Conservation (phyloP, 768 basidiomycete genomes). For the Filobasidium floriforme region DNA sequence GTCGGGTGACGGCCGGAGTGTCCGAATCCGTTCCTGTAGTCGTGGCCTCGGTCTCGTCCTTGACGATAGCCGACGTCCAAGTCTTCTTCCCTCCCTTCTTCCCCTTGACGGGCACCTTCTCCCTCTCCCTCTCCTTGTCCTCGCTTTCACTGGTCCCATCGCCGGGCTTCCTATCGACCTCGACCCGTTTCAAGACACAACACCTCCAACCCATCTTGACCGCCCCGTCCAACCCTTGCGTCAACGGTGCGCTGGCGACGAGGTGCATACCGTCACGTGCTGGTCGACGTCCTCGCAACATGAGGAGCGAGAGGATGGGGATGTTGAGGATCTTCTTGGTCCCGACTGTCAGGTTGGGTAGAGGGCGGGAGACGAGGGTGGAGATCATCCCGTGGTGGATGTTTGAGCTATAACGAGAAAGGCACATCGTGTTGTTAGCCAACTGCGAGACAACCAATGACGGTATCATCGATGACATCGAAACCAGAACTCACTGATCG, state of each 20-base stretch:
- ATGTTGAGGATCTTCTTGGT: constrained; percentile 38
- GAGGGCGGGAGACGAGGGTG: constrained; percentile 24
- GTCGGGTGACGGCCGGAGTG: not conserved
- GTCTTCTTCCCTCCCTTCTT: constrained; percentile 9
- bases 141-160: constrained; percentile 14
- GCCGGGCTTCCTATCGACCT: constrained; percentile 6
- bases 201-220: constrained; percentile 41
- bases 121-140: not conserved
- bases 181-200: constrained; percentile 40
- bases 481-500: constrained; percentile 35
- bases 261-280: constrained; percentile 36
- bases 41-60: not conserved
- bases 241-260: constrained; percentile 38
- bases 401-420: constrained; percentile 31
- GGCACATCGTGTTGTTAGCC: not conserved
- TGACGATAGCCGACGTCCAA: not conserved
- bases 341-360: constrained; percentile 28
- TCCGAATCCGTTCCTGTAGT: not conserved
- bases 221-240: constrained; percentile 37
- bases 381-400: constrained; percentile 31
- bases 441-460: not conserved
- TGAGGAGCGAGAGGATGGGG: constrained; percentile 37
- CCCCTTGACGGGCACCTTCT: not conserved
- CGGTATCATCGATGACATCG: not conserved
- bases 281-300: constrained; percentile 35